Percentiles rank a stretch among this genome's conserved stretches.
Conservation (phyloP, 2,329 filamentous ascomycete species). For the Fusarium newnesense region DNA sequence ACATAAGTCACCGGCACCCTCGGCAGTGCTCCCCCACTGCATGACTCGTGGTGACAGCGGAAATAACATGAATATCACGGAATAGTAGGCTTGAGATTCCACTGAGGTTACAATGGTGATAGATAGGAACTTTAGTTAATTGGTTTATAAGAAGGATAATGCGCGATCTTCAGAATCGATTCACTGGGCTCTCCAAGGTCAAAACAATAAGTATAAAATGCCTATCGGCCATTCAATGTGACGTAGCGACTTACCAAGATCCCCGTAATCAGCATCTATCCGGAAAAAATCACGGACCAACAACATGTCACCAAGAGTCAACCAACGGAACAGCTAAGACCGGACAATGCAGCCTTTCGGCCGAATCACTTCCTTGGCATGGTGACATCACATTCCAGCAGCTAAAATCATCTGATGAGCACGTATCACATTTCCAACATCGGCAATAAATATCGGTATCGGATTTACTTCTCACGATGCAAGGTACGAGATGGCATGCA, state of each 20-base stretch:
- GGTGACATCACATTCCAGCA: background rate
- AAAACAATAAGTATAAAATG: too few relatives aligned
- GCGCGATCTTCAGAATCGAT: rapidly evolving
- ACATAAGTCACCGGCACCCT: background rate
- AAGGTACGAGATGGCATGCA: background rate
- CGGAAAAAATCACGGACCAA: too few relatives aligned
- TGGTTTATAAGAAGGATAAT: rapidly evolving
- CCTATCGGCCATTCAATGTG: too few relatives aligned
- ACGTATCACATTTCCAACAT: background rate
- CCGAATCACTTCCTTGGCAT: background rate
- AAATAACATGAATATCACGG: background rate
- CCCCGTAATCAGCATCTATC: too few relatives aligned
- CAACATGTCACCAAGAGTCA: too few relatives aligned
- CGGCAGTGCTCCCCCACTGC: background rate
- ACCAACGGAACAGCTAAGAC: background rate
- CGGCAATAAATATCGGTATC: background rate
- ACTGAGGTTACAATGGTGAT: background rate
- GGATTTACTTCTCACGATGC: background rate
- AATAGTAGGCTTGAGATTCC: background rate
- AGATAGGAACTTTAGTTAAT: background rate
- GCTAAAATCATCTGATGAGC: too few relatives aligned
- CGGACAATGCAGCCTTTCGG: background rate
- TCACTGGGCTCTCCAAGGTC: too few relatives aligned
- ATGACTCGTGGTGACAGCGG: too few relatives aligned
- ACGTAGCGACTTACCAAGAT: background rate